phyloP scores from a whole-genome alignment of 169 alveolate species.

The Plasmodium reichenowi region DNA sequence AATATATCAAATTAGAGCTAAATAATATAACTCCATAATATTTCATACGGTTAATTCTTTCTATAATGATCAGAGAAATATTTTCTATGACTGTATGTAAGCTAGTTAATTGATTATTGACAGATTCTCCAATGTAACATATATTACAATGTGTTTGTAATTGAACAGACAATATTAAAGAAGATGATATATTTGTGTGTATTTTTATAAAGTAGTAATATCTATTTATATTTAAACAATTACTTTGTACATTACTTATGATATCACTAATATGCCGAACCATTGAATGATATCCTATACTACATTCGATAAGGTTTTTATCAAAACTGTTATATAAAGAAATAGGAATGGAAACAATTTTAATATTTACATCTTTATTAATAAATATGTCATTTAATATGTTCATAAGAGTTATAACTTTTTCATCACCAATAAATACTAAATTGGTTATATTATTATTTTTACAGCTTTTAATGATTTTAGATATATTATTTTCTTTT shows the following conservation, averaged over 20 bases:
- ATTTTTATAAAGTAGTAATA: conserved; percentile 29
- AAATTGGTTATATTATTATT: conserved; percentile 19
- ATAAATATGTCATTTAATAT: conserved; percentile 45
- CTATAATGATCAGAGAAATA: conserved; percentile 18
- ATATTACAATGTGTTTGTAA: conserved; percentile 58
- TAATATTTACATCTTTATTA: conserved; percentile 9
- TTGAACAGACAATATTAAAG: conserved; percentile 17
- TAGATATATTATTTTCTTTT: neutral
- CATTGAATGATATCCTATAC: conserved; percentile 55
- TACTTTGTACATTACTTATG: conserved; percentile 30
- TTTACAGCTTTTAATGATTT: conserved; percentile 20
- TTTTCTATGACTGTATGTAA: conserved; percentile 6
- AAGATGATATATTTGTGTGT: conserved; percentile 38
- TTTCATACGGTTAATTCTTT: conserved; percentile 32
- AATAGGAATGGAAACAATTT: conserved; percentile 33
- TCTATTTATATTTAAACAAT: conserved; percentile 14
- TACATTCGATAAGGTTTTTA: conserved; percentile 35
- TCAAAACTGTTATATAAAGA: conserved; percentile 42
- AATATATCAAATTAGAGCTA: conserved; percentile 46
- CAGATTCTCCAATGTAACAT: conserved; percentile 37
- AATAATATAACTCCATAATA: conserved; percentile 28
- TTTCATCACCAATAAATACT: conserved; percentile 67
- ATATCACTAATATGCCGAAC: conserved; percentile 22
- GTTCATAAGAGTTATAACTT: conserved; percentile 37
- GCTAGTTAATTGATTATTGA: conserved; percentile 12